Evolutionary conservation across 768 basidiomycete species (phyloP).

Genomic region (Lactifluus rugatus): DNA sequence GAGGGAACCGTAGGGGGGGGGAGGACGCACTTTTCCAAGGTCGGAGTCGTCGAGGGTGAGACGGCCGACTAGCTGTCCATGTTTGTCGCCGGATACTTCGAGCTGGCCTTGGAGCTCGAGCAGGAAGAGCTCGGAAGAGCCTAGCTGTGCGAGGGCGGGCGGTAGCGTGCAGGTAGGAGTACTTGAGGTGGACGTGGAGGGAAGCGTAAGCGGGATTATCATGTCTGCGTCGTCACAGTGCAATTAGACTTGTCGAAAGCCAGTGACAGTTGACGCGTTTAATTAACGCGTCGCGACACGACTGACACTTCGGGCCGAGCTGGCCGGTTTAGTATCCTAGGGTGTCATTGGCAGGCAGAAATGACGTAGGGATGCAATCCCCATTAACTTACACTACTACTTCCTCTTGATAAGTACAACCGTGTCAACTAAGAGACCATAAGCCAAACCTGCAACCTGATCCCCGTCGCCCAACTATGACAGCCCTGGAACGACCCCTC

Average conservation of each 20-base stretch:
- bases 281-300: not conserved
- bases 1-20: not conserved
- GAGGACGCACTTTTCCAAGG: constrained; percentile 35
- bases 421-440: not conserved
- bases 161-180: constrained; percentile 37
- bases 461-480: too few relatives aligned
- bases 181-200: constrained; percentile 25
- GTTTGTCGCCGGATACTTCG: constrained; percentile 57
- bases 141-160: constrained; percentile 57
- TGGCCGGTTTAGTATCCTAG: not conserved
- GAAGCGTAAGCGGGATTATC: constrained; percentile 54
- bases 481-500: not conserved
- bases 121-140: constrained; percentile 69
- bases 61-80: constrained; percentile 71
- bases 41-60: constrained; percentile 53
- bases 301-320: not conserved
- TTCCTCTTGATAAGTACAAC: not conserved
- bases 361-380: too few relatives aligned
- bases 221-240: constrained; percentile 27
- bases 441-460: not conserved
- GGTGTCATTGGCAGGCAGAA: not conserved
- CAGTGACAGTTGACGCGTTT: too few relatives aligned
- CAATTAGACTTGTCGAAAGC: too few relatives aligned
- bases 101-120: constrained; percentile 84
- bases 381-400: not conserved